phyloP scores from a whole-genome alignment of 1,284 basidiomycete genomes.

The Cryptococcus neoformans region DNA sequence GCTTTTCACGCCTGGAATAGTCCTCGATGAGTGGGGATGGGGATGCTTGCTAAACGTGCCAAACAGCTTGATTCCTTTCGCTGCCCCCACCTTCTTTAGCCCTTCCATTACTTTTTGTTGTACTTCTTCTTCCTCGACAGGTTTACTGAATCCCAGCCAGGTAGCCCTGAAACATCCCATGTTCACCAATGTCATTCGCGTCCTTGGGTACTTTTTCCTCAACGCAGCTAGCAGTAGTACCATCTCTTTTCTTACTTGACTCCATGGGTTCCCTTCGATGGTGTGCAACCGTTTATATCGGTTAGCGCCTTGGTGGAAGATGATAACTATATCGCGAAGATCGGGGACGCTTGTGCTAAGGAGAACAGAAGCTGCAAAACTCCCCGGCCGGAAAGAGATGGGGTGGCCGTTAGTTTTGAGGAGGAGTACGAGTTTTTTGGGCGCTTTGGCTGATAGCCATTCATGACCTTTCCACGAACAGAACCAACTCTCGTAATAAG shows the following conservation, averaged over 20 bases:
- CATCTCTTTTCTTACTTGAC: not conserved
- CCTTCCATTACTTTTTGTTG: not conserved
- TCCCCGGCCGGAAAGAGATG: not conserved
- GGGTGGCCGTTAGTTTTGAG: not conserved
- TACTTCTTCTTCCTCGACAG: not conserved
- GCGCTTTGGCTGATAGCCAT: not conserved
- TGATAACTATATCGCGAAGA: not conserved
- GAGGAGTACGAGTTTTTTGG: not conserved
- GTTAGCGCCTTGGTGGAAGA: not conserved
- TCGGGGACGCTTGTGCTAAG: not conserved
- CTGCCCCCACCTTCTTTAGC: not conserved
- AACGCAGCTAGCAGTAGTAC: not conserved
- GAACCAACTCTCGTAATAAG: not conserved
- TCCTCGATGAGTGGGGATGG: too few relatives aligned
- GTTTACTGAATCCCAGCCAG: not conserved
- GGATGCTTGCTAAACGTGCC: not conserved
- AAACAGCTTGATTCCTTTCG: not conserved
- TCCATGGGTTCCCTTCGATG: not conserved
- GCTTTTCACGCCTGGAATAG: too few relatives aligned
- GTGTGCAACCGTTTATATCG: not conserved
- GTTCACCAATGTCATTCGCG: constrained; percentile 1
- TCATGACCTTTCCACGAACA: not conserved
- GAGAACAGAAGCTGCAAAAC: not conserved
- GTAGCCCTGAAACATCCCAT: not conserved
- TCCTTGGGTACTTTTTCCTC: not conserved